Base-by-base conservation (phyloP, 352 stramenopile species). In the Peronospora destructor region DNA sequence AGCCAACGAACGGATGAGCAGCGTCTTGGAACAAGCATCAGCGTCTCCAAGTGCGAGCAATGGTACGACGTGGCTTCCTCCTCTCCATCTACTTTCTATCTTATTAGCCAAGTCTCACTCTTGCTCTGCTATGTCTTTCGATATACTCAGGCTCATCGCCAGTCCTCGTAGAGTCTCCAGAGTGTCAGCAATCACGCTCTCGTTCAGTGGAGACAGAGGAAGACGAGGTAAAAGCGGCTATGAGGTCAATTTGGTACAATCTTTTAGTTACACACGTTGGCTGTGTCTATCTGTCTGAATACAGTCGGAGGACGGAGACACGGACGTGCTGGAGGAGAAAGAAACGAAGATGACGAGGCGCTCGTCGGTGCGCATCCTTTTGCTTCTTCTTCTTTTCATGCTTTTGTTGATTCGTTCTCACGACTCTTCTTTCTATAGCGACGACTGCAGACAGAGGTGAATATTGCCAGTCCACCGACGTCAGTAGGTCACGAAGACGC, bases 241-340 rank as follows among this genome's bases (percentile, higher is more conserved):
- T 21, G 23, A 13, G 10, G n/a, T 36, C 5, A n/a, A 4, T 14
- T 1, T 36, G 30, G 30, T 36, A 3, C 16, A 36, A 26, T 26
- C 23, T 36, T 32, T 16, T 6, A 42, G 37, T 16, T 28, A 14
- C 28, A 4, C 23, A 32, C 21, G 4, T 13, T n/a, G 19, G 1
- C 19, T 45, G 16, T 45, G 5, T 49, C 7, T 49, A 1, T 33
- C 13, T 44, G 6, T 40, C 12, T 58, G 30, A 14, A 29, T 13
- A 6, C 32, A 68, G 55, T 61, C 49, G 16, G 45, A 68, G 11
- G 56, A 63, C 12, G 48, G 8, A 35, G 57, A 67, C 5, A 61
- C 60, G 16, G 56, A 58, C 9, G 59, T 56, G 9, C 14, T 41
- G 13, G 64, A 68, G 11, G 55, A 66, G 8, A 37, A 36, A 12